A percentile compares a stretch with the other conserved stretches of the same genome.
Conservation (phyloP, 768 basidiomycete genomes). For the Lactarius indigo region DNA sequence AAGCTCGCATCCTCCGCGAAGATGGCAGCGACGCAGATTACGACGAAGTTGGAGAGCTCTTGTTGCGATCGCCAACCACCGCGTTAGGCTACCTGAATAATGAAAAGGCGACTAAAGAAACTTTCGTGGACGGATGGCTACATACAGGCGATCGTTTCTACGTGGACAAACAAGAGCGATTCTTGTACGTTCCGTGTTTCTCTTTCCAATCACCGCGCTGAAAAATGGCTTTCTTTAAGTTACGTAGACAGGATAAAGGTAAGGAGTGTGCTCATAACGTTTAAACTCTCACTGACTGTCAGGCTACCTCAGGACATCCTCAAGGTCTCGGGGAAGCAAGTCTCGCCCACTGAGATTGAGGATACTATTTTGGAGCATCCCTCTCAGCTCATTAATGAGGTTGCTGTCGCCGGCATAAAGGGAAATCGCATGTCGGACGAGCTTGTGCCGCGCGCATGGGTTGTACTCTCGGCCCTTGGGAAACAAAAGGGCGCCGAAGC, state of each 20-base stretch:
- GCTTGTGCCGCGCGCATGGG: constrained; percentile 74
- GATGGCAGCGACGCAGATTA: constrained; percentile 52
- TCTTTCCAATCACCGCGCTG: neutral
- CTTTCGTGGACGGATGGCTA: constrained; percentile 71
- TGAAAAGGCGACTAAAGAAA: constrained; percentile 57
- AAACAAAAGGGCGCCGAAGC: constrained; percentile 41
- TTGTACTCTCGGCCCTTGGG: constrained; percentile 60
- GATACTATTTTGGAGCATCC: constrained; percentile 60
- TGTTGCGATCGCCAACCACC: constrained; percentile 52
- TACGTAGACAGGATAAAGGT: constrained; percentile 79
- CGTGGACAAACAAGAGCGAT: constrained; percentile 55
- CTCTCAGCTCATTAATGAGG: constrained; percentile 50
- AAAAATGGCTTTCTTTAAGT: constrained; percentile 34
- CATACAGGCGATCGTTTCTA: constrained; percentile 69
- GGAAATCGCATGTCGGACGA: constrained; percentile 71
- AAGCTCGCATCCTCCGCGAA: constrained; percentile 57
- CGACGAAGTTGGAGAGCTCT: constrained; percentile 66
- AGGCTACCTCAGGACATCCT: constrained; percentile 56
- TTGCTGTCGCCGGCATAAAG: constrained; percentile 67
- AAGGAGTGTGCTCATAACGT: neutral
- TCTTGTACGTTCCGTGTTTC: constrained; percentile 49
- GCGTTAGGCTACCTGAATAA: constrained; percentile 73
- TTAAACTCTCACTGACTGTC: neutral
- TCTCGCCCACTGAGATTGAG: constrained; percentile 79
- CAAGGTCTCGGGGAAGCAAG: constrained; percentile 77